These are phyloP conservation scores for Fibroporia radiculosa DNA, from an alignment of 768 basidiomycete genomes.

Conservation along the genomic window DNA sequence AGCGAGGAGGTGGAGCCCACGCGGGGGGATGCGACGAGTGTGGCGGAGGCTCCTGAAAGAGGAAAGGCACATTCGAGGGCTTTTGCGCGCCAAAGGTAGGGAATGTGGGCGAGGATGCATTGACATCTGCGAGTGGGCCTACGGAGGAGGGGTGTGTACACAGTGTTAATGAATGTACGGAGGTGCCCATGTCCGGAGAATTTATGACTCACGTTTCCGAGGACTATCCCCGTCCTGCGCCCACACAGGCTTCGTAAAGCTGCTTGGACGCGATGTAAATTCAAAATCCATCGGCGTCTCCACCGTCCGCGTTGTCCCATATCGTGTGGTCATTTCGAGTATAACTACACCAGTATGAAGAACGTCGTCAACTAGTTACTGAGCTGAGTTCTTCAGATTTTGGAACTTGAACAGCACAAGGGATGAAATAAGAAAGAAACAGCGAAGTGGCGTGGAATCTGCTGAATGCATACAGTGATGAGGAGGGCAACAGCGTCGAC, in stretches of 20 bases:
- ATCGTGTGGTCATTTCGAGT: background rate
- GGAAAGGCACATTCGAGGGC: constrained; percentile 64
- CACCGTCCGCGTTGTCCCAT: constrained; percentile 38
- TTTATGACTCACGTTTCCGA: constrained; percentile 52
- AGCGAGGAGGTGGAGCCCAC: constrained; percentile 60
- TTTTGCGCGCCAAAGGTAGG: constrained; percentile 46
- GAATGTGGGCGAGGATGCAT: constrained; percentile 26
- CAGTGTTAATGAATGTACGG: background rate
- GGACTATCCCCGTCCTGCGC: constrained; percentile 38
- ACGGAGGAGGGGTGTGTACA: background rate
- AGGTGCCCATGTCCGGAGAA: background rate
- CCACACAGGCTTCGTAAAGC: constrained; percentile 51
- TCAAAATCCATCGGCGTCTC: constrained; percentile 90
- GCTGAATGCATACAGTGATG: background rate
- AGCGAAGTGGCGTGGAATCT: no score
- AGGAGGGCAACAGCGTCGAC: background rate
- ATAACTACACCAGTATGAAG: no score
- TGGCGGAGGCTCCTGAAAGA: constrained; percentile 52
- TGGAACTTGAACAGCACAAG: no score
- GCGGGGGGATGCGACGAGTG: constrained; percentile 37
- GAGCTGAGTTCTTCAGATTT: no score
- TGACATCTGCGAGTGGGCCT: constrained; percentile 40
- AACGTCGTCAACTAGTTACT: no score
- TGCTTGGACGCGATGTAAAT: constrained; percentile 62
- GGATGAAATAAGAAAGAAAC: background rate